Percentiles rank a stretch among this genome's conserved stretches.
phyloP scores from a whole-genome alignment of 225 moss, liverwort and hornwort species.

The Takakia lepidozioides region DNA sequence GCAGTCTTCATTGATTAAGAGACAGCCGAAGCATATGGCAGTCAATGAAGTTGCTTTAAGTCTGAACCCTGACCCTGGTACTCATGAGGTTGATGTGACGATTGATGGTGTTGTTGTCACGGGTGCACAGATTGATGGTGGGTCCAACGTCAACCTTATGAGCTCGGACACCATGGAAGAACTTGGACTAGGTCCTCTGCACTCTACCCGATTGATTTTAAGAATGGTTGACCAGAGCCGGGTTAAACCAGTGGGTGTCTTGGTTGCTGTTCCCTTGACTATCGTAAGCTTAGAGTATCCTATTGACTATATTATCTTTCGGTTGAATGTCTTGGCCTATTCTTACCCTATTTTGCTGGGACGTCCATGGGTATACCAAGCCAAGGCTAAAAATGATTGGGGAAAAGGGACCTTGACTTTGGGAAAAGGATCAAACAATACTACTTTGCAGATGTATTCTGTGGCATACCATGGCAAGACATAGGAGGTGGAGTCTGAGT shows the following conservation, averaged over 20 bases:
- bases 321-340: background rate
- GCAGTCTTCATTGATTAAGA: background rate
- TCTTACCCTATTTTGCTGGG: background rate
- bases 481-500: too few species aligned
- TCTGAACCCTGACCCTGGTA: slow-evolving; percentile 2
- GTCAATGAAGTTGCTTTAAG: background rate
- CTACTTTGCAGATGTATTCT: too few species aligned
- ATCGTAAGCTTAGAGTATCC: background rate
- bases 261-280: background rate
- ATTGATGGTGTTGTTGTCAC: background rate
- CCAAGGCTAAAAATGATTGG: background rate
- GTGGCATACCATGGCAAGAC: too few species aligned
- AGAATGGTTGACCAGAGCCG: slow-evolving; percentile 5
- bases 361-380: background rate
- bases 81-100: background rate
- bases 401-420: background rate
- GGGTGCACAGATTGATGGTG: slow-evolving; percentile 5
- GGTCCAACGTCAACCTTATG: slow-evolving; percentile 3
- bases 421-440: background rate
- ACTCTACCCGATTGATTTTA: background rate
- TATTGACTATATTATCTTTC: background rate
- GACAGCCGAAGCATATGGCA: background rate
- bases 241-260: background rate
- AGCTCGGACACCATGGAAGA: background rate
- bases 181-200: background rate